Conservation (phyloP, 2,329 filamentous ascomycete genomes). For the Alternaria sp. region DNA sequence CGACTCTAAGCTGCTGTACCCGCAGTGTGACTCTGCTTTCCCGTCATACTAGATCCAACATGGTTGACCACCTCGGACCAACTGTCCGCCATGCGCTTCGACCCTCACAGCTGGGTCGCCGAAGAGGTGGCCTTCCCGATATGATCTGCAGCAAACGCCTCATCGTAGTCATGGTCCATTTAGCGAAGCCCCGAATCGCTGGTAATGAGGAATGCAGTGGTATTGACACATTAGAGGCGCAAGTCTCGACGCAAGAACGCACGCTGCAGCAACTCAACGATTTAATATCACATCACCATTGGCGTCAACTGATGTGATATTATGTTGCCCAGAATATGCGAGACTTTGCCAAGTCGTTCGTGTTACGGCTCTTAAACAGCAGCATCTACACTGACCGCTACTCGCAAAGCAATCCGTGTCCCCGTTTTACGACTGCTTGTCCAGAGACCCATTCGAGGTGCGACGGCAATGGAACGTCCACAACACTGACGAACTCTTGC, state of each 20-base stretch:
- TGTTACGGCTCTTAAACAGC: background rate
- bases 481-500: constrained; percentile 9
- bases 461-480: constrained; percentile 23
- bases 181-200: background rate
- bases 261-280: background rate
- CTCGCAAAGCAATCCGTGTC: background rate
- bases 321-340: background rate
- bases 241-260: background rate
- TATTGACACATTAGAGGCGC: background rate
- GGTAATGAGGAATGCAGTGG: background rate
- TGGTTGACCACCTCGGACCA: constrained; percentile 5
- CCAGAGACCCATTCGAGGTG: constrained; percentile 16
- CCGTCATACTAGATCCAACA: background rate
- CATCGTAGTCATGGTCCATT: background rate
- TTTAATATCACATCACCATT: background rate
- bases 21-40: background rate
- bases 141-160: background rate
- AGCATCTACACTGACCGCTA: constrained; percentile 3
- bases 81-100: constrained; percentile 5
- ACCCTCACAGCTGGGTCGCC: constrained; percentile 1
- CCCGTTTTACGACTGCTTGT: constrained; percentile 23
- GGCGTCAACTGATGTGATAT: background rate
- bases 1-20: constrained; percentile 14
- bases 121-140: constrained; percentile 7
- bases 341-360: background rate